Evolutionary conservation across 1,284 basidiomycete species (phyloP).

Genomic region (Ustilago nuda): DNA sequence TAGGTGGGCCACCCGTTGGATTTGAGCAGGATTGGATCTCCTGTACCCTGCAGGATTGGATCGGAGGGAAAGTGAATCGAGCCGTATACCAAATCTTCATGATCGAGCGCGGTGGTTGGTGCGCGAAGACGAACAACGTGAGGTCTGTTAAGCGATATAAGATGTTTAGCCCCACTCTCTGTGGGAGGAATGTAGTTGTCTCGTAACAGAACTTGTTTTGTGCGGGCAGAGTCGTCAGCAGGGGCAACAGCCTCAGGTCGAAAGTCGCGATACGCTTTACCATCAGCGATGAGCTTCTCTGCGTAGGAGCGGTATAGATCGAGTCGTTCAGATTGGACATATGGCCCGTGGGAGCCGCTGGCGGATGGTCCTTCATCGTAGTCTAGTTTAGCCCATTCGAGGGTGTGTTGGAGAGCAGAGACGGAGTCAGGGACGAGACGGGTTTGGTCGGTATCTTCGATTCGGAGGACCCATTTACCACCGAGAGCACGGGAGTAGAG

Average conservation of each 20-base stretch:
- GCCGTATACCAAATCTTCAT: constrained; percentile 81
- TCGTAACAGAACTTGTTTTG: constrained; percentile 77
- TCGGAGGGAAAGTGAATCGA: constrained; percentile 74
- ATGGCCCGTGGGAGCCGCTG: constrained; percentile 69
- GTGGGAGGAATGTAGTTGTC: constrained; percentile 80
- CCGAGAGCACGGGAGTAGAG: constrained; percentile 82
- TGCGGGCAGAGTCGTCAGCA: constrained; percentile 77
- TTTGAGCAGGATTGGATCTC: constrained; percentile 93
- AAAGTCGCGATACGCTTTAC: constrained; percentile 94
- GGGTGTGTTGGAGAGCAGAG: constrained; percentile 79
- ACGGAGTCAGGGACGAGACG: constrained; percentile 81
- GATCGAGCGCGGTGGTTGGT: constrained; percentile 26
- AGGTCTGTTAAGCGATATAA: constrained; percentile 80
- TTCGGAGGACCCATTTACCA: constrained; percentile 88
- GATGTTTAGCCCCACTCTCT: constrained; percentile 82
- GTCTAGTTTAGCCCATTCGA: constrained; percentile 91
- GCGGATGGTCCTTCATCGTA: constrained; percentile 83
- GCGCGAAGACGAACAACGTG: constrained; percentile 79
- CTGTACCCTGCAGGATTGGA: constrained; percentile 70
- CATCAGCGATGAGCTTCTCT: constrained; percentile 81
- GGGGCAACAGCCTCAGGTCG: constrained; percentile 75
- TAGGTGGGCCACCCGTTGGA: constrained; percentile 94
- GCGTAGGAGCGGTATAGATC: constrained; percentile 84
- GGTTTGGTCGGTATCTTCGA: constrained; percentile 88
- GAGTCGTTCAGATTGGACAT: constrained; percentile 82